phyloP scores from a whole-genome alignment of 805 yeast species.

The Metschnikowia similis region DNA sequence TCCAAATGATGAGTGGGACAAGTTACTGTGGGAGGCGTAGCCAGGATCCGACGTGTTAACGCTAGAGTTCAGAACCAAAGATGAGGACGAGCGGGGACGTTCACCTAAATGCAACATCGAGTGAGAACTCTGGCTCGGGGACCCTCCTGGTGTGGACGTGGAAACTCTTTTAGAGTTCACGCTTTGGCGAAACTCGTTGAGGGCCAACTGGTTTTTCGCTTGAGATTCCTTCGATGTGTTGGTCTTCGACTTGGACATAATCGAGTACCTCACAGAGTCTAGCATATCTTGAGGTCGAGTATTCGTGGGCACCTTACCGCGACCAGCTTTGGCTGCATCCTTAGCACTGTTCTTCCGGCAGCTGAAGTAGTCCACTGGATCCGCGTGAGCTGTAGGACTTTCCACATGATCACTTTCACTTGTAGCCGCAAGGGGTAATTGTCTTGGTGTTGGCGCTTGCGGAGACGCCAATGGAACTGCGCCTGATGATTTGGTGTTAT shows the following conservation, averaged over 20 bases:
- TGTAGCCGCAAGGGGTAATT: background rate
- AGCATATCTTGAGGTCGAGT: slow-evolving; percentile 29
- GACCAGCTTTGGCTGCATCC: slow-evolving; percentile 7
- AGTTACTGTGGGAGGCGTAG: slow-evolving; percentile 9
- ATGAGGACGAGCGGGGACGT: background rate
- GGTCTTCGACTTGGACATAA: slow-evolving; percentile 25
- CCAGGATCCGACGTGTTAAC: background rate
- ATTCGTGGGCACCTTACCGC: slow-evolving; percentile 4
- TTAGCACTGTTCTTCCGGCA: background rate
- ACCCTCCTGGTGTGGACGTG: slow-evolving; percentile 10
- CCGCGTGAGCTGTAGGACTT: background rate
- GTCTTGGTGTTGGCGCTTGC: background rate
- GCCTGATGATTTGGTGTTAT: background rate
- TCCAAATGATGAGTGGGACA: slow-evolving; percentile 26
- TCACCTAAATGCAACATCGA: background rate
- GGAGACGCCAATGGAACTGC: background rate
- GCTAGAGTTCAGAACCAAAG: slow-evolving; percentile 1
- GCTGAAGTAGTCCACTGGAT: slow-evolving; percentile 9
- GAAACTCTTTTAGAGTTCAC: slow-evolving; percentile 32
- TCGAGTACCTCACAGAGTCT: slow-evolving; percentile 25
- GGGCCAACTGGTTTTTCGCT: slow-evolving; percentile 19
- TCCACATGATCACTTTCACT: background rate
- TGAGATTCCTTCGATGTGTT: slow-evolving; percentile 15
- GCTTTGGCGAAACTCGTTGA: slow-evolving; percentile 33
- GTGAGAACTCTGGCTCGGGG: background rate